Base-by-base conservation (phyloP, 2,329 filamentous ascomycete species). In the Cladosporium sp. region DNA sequence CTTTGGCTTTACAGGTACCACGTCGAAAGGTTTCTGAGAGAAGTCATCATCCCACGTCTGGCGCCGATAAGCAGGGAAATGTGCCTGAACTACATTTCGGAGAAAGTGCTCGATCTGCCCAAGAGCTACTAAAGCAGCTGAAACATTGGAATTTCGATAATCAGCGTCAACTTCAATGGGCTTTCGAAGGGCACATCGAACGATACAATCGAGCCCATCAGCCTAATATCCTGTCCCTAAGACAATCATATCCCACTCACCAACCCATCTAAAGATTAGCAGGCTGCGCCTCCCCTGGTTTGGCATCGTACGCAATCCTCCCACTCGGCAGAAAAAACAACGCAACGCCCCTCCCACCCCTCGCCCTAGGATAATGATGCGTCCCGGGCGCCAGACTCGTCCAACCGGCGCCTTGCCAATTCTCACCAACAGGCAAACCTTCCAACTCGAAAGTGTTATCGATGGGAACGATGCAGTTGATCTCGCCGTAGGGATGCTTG, bases 1-100 rank as follows among this genome's bases (percentile, higher is more conserved):
- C n/a, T n/a, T 13, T n/a, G 27, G n/a, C 13, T 5, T 44, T 1
- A 7, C 48, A 54, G 51, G 61, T 85, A 83, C 61, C 80, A 85
- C 63, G 82, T 85, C 9, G 82, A 86, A 64, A 70, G 82, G 38
- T 85, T 80, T 68, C 72, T 85, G 52, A 69, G 83, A n/a, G 83
- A 85, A 63, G 80, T 80, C 47, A 72, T 85, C 51, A 79, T 86
- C 34, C 82, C 83, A 2, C 68, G 83, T 8, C 82, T 86, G 47
- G 82, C 83, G 8, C 83, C 82, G 0, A 76, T 86, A 0, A 83
- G 79, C 51, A 55, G 61, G 15, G 66, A 67, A 54, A 65, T 67
- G 64, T 61, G 60, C 38, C 41, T 64, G 40, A 66, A 67, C 43
- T 67, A 67, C 49, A 62, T 67, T 20, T 57, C 57, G 4, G 61